Conservation (phyloP, 1,139 yeast genomes). For the Candida sojae region DNA sequence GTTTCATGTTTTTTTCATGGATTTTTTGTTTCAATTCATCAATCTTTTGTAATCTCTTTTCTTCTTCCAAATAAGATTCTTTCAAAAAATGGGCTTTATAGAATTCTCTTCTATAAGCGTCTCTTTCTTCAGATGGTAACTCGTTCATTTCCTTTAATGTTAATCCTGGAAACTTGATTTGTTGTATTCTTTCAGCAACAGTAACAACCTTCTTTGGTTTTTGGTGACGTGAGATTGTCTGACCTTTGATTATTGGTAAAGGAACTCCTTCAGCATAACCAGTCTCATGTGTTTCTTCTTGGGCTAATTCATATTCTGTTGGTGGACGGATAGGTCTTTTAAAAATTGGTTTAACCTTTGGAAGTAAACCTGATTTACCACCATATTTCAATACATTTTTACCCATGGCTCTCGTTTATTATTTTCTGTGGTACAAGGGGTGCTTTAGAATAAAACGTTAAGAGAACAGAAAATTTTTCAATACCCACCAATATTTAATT, state of each 20-base stretch:
- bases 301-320: slow-evolving; percentile 31
- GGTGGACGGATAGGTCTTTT: slow-evolving; percentile 62
- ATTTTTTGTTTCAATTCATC: slow-evolving; percentile 34
- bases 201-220: slow-evolving; percentile 55
- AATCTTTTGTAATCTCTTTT: slow-evolving; percentile 45
- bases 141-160: slow-evolving; percentile 32
- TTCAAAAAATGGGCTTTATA: slow-evolving; percentile 72
- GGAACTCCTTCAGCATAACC: slow-evolving; percentile 79
- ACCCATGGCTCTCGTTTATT: slow-evolving; percentile 33
- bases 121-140: slow-evolving; percentile 47
- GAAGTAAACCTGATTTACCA: slow-evolving; percentile 83
- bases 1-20: slow-evolving; percentile 19
- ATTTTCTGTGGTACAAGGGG: neutral
- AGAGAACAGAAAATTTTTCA: neutral
- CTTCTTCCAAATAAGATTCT: slow-evolving; percentile 68
- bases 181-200: slow-evolving; percentile 57
- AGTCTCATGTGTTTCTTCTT: slow-evolving; percentile 48
- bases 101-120: slow-evolving; percentile 59
- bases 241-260: slow-evolving; percentile 66
- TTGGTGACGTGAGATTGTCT: slow-evolving; percentile 32
- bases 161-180: slow-evolving; percentile 46
- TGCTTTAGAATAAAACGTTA: no score
- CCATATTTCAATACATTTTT: slow-evolving; percentile 54
- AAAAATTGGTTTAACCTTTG: slow-evolving; percentile 71
- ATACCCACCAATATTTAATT: neutral